phyloP scores from a whole-genome alignment of 257 asterid genomes.

The Ballota nigra region DNA sequence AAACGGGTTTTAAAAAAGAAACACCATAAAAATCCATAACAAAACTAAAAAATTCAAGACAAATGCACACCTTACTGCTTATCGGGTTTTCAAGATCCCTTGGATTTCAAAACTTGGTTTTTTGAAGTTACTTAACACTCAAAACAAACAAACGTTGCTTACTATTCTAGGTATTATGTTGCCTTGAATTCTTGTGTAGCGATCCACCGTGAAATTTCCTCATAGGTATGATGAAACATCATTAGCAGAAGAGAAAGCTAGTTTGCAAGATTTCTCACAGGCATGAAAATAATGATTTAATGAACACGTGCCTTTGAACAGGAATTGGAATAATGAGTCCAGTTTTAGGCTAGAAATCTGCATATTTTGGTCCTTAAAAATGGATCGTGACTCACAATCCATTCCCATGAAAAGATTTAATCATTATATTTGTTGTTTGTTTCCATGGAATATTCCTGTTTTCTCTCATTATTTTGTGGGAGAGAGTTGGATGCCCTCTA shows the following conservation, averaged over 20 bases:
- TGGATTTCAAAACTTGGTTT: no score
- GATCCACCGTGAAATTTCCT: slow-evolving; percentile 3
- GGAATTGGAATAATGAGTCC: slow-evolving; percentile 1
- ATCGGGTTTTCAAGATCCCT: no score
- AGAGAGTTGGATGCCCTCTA: slow-evolving; percentile 24
- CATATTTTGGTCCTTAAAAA: slow-evolving; percentile 20
- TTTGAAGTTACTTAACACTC: no score
- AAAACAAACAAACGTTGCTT: no score
- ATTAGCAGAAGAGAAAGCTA: not conserved
- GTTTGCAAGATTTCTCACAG: slow-evolving; percentile 1
- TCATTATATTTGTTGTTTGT: slow-evolving; percentile 18
- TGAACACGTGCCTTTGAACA: slow-evolving; percentile 25
- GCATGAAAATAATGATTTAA: not conserved
- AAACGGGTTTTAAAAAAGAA: no score
- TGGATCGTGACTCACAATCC: slow-evolving; percentile 34
- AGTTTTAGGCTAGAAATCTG: not conserved
- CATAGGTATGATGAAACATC: slow-evolving; percentile 6
- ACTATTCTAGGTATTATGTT: not conserved
- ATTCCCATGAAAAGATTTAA: slow-evolving; percentile 20
- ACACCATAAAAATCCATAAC: no score
- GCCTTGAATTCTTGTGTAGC: not conserved
- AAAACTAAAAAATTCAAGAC: no score
- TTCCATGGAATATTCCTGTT: slow-evolving; percentile 10
- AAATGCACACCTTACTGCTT: no score
- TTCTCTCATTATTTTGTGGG: slow-evolving; percentile 22